These are phyloP conservation scores for Dillenia suffruticosa DNA, from an alignment of 164 flowering plant species.

Conservation along the genomic window DNA sequence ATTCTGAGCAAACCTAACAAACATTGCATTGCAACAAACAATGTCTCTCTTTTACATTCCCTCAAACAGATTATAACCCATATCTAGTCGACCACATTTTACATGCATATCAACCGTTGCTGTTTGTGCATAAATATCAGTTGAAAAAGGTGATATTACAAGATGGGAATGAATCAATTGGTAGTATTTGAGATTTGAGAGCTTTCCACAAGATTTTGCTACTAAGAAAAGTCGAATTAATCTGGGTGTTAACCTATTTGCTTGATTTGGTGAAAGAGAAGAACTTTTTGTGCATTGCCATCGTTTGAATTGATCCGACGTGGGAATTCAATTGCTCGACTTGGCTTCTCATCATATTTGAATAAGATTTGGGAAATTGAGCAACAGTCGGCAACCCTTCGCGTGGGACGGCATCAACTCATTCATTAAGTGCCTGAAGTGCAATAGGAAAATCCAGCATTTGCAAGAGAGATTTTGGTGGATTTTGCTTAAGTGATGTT, in stretches of 20 bases:
- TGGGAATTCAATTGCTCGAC: conserved; percentile 36
- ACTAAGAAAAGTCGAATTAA: conserved; percentile 50
- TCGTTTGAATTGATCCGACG: conserved; percentile 35
- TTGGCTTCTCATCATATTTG: conserved; percentile 11
- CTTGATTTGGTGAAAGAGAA: conserved; percentile 52
- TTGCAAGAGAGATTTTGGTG: too few relatives aligned
- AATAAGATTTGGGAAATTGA: conserved; percentile 21
- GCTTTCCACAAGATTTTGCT: conserved; percentile 55
- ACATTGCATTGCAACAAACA: conserved; percentile 58
- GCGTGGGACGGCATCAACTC: too few relatives aligned
- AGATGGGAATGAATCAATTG: conserved; percentile 49
- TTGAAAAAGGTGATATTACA: conserved; percentile 36
- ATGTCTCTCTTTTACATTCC: conserved; percentile 50
- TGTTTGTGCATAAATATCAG: conserved; percentile 47
- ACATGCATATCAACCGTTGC: conserved; percentile 43
- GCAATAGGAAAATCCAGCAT: too few relatives aligned
- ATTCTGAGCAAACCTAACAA: conserved; percentile 41
- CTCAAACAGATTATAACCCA: conserved; percentile 37
- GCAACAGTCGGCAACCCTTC: not conserved
- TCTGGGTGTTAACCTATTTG: conserved; percentile 36
- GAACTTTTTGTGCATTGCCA: conserved; percentile 27
- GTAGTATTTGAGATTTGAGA: conserved; percentile 24
- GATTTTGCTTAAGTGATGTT: too few relatives aligned
- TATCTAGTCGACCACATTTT: conserved; percentile 29
- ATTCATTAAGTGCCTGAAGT: too few relatives aligned